Conservation (phyloP, 140 eudicot species). For the Anethum foeniculum region DNA sequence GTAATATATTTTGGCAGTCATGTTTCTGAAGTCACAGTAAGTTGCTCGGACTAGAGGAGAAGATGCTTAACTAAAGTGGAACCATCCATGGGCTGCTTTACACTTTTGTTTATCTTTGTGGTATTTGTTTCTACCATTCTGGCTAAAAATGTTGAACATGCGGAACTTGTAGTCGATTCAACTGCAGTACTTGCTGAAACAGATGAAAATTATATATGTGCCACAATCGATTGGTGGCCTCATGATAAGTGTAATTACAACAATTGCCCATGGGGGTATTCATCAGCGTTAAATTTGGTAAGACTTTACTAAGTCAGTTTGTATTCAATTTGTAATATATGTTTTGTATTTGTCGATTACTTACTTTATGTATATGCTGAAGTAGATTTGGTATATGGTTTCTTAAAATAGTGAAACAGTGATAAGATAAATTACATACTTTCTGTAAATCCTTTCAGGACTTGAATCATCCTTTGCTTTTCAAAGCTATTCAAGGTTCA, state of each 20-base stretch:
- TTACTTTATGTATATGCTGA: neutral
- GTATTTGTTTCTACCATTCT: slow-evolving; percentile 37
- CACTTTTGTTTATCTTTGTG: slow-evolving; percentile 32
- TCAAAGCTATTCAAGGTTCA: slow-evolving; percentile 71
- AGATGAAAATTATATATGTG: slow-evolving; percentile 72
- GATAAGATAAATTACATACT: neutral
- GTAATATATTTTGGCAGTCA: neutral
- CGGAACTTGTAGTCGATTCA: slow-evolving; percentile 45
- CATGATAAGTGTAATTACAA: slow-evolving; percentile 62
- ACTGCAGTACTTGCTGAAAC: slow-evolving; percentile 45
- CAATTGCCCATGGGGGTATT: slow-evolving; percentile 88
- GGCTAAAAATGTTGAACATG: slow-evolving; percentile 47
- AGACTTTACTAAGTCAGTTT: slow-evolving; percentile 1
- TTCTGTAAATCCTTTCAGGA: slow-evolving; percentile 39
- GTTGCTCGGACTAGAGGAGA: neutral
- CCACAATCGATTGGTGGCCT: slow-evolving; percentile 99
- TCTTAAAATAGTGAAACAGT: neutral
- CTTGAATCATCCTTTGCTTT: slow-evolving; percentile 65
- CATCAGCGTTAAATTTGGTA: slow-evolving; percentile 76
- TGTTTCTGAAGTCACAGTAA: neutral
- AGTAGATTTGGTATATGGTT: neutral
- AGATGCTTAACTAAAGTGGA: neutral
- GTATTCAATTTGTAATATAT: neutral
- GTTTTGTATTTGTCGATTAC: neutral
- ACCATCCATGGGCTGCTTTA: slow-evolving; percentile 37